phyloP scores from a whole-genome alignment of 2,329 filamentous ascomycete species.

The Diaporthe citrichinensis region DNA sequence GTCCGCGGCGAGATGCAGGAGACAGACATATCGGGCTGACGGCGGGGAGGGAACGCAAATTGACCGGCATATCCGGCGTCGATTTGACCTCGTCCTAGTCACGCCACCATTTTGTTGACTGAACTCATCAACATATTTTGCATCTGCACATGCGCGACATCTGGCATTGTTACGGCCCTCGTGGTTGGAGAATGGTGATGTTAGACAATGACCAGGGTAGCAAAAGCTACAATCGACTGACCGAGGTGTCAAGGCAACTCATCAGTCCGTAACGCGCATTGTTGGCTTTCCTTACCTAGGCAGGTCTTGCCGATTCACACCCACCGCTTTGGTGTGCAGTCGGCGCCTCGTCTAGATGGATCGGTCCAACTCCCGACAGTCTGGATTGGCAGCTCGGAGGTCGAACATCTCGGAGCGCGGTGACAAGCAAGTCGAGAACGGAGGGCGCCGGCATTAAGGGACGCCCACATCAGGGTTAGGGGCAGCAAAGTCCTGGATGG shows the following conservation, averaged over 20 bases:
- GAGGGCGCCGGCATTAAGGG: background rate
- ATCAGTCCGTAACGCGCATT: background rate
- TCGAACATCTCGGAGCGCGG: background rate
- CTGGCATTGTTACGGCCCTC: background rate
- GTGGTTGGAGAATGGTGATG: background rate
- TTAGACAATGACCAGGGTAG: background rate
- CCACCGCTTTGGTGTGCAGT: background rate
- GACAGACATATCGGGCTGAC: background rate
- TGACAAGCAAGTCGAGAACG: background rate
- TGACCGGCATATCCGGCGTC: conserved; percentile 5
- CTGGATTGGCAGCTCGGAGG: background rate
- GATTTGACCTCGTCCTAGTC: background rate
- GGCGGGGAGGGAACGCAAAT: background rate
- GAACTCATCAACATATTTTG: background rate
- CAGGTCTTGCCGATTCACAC: background rate
- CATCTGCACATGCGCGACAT: background rate
- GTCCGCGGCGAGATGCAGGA: background rate
- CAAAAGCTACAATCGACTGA: background rate
- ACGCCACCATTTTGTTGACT: background rate
- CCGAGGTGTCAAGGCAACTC: background rate
- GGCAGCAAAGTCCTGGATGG: conserved; percentile 19
- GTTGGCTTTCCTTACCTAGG: background rate
- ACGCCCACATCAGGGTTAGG: background rate
- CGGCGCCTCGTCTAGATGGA: background rate
- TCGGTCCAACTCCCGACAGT: conserved; percentile 6